Evolutionary conservation across 2,329 filamentous ascomycete species (phyloP).

Genomic region (Verticillium longisporum): DNA sequence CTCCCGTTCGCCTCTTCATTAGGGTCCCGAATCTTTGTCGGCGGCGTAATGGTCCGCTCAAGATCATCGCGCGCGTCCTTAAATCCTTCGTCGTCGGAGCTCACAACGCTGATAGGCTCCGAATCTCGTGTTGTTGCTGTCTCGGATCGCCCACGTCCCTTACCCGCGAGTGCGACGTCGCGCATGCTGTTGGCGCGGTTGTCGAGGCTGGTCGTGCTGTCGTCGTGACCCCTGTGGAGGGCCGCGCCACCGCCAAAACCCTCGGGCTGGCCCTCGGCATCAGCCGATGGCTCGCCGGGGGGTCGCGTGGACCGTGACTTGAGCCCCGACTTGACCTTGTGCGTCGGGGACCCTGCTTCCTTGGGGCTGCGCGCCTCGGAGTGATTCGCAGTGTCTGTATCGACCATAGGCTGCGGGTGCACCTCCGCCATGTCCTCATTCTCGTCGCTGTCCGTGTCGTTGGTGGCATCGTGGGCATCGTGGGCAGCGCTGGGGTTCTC

Average conservation of each 20-base stretch:
- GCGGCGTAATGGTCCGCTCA: conserved; percentile 26
- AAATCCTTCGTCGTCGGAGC: conserved; percentile 25
- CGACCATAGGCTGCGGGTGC: conserved; percentile 11
- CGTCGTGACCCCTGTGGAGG: conserved; percentile 32
- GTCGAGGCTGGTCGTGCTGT: conserved; percentile 36
- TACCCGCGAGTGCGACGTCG: conserved; percentile 39
- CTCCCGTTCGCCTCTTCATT: conserved; percentile 35
- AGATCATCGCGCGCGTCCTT: conserved; percentile 36
- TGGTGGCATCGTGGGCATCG: not conserved
- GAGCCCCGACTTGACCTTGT: conserved; percentile 47
- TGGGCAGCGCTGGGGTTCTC: not conserved
- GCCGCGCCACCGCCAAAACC: conserved; percentile 46
- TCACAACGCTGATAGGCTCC: conserved; percentile 13
- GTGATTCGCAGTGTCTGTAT: conserved; percentile 7
- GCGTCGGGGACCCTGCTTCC: conserved; percentile 17
- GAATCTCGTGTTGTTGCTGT: conserved; percentile 18
- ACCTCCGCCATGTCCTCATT: not conserved
- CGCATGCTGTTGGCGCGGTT: conserved; percentile 35
- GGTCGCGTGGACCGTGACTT: conserved; percentile 43
- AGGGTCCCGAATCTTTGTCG: conserved; percentile 25
- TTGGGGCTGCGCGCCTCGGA: conserved; percentile 9
- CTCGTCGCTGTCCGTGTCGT: conserved; percentile 3
- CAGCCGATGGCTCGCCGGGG: conserved; percentile 30
- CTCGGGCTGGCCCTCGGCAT: conserved; percentile 26
- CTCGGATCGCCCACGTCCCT: conserved; percentile 14